Evolutionary conservation across 805 yeast species (phyloP).

Genomic region (Metahyphopichia silvanorum): DNA sequence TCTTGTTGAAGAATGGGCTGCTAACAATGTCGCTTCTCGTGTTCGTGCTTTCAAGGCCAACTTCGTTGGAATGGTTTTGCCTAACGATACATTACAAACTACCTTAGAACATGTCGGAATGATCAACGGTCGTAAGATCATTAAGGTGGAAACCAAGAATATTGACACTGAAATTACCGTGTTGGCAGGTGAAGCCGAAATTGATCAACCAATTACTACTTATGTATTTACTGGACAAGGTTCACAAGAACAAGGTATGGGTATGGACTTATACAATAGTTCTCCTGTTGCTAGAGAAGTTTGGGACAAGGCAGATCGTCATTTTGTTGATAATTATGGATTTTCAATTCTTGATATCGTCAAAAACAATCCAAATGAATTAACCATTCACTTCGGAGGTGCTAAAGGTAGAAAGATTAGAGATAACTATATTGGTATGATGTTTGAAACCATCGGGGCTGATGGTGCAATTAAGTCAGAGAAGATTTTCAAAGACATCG

Average conservation of each 20-base stretch:
- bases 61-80: conserved; percentile 96
- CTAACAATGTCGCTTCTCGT: conserved; percentile 92
- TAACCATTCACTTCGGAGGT: conserved; percentile 97
- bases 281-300: conserved; percentile 91
- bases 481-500: conserved; percentile 92
- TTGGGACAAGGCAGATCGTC: conserved; percentile 97
- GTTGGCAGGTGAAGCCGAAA: conserved; percentile 93
- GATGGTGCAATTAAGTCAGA: conserved; percentile 84
- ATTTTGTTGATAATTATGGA: conserved; percentile 91
- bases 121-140: conserved; percentile 98
- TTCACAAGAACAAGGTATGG: conserved; percentile 99
- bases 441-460: conserved; percentile 89
- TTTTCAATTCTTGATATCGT: conserved; percentile 96
- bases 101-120: conserved; percentile 94
- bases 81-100: conserved; percentile 86
- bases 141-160: conserved; percentile 86
- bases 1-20: conserved; percentile 97
- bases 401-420: conserved; percentile 93
- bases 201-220: conserved; percentile 96
- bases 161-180: conserved; percentile 76
- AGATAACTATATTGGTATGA: conserved; percentile 93
- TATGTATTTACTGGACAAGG: conserved; percentile 99
- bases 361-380: conserved; percentile 89
- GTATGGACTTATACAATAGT: conserved; percentile 94
- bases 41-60: conserved; percentile 90